Base-by-base conservation (phyloP, 2,329 filamentous ascomycete genomes). In the Aspergillus hortae region DNA sequence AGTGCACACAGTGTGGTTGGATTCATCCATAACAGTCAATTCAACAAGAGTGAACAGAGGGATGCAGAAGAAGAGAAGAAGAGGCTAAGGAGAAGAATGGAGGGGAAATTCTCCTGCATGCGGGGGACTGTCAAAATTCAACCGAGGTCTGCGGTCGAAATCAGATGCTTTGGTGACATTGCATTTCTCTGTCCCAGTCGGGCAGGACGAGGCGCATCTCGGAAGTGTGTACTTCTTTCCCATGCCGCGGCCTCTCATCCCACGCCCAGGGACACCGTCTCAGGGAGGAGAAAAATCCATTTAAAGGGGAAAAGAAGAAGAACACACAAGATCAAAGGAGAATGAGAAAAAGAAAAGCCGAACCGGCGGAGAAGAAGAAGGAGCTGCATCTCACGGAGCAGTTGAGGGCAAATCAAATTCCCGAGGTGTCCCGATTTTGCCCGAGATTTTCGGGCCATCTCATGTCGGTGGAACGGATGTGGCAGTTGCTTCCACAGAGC, bases 341-440 rank as follows among this genome's bases (percentile, higher is more conserved):
- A 17, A 17, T 21, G 45, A 40, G 32, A 32, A 32, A 42, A 45
- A 44, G 17, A 44, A 48, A 41, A 21, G 35, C 21, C 15, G 45
- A 42, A 45, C 33, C 21, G 42, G 45, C 15, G 25, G 33, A 49
- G 32, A 42, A 42, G 32, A 42, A 42, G 36, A 17, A 2, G 23
- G 27, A 6, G 19, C 35, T 27, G 15, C 30, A 25, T 23, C 17
- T 15, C 33, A 12, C 10, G 17, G 35, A 48, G 17, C 32, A 47
- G 19, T 23, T 36, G 32, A 50, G 52, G 51, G 52, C 48, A 57
- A 60, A 60, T 54, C 53, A 57, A 49, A 56, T 56, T 56, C 50
- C 57, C 52, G 57, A 51, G n/a, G 4, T 48, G 44, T 58, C 60
- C 61, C 60, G 61, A 56, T 38, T 56, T 60, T 57, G n/a, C 54